A percentile compares a stretch with the other conserved stretches of the same genome.
Conservation (phyloP, 2,329 filamentous ascomycete genomes). For the Clonostachys solani region DNA sequence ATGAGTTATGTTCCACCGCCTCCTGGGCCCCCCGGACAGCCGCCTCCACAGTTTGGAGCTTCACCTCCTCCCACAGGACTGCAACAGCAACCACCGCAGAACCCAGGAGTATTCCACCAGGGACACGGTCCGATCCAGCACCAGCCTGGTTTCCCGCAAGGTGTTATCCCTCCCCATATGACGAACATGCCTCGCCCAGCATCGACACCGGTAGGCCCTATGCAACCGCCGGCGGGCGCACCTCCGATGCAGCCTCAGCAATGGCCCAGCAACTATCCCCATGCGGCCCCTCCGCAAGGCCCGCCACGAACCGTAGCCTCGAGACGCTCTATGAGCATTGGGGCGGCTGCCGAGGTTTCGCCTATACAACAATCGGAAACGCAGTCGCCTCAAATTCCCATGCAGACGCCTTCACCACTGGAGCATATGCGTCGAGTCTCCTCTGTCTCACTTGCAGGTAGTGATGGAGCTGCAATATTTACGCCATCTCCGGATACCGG, state of each 20-base stretch:
- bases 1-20: too few species aligned
- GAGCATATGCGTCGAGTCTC: constrained; percentile 14
- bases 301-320: too few species aligned
- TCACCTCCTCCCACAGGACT: background rate
- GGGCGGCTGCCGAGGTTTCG: constrained; percentile 14
- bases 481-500: constrained; percentile 16
- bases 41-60: background rate
- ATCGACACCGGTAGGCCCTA: too few species aligned
- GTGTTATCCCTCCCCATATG: background rate
- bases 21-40: too few species aligned
- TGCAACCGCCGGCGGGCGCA: background rate
- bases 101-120: background rate
- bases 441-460: constrained; percentile 9
- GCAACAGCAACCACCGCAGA: background rate
- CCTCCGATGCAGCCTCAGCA: background rate
- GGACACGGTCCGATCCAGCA: background rate
- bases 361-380: constrained; percentile 16
- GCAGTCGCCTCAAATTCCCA: constrained; percentile 11
- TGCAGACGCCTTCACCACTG: constrained; percentile 20
- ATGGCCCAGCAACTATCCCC: background rate
- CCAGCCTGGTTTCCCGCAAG: background rate
- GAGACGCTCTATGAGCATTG: constrained; percentile 1
- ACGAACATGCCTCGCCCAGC: too few species aligned
- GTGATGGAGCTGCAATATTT: constrained; percentile 1
- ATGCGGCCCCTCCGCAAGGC: too few species aligned